phyloP scores from a whole-genome alignment of 257 asterid genomes.

The Scutellaria galericulata region DNA sequence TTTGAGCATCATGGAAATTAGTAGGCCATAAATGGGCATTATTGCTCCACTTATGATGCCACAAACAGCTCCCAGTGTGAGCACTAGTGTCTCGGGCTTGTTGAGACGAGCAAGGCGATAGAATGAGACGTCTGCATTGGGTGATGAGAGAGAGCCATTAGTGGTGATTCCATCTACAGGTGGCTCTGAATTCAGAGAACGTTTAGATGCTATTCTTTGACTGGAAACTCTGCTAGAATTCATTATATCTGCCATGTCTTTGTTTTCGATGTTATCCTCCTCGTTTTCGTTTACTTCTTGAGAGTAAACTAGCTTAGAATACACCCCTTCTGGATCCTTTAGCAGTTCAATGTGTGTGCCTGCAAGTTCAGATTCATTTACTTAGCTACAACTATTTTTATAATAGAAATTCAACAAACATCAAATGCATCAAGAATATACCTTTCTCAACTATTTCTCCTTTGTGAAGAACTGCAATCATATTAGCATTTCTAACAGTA shows the following conservation, averaged over 20 bases:
- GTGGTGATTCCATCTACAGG: slow-evolving; percentile 47
- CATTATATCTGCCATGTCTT: slow-evolving; percentile 34
- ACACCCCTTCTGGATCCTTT: slow-evolving; percentile 48
- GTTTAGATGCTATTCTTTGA: slow-evolving; percentile 47
- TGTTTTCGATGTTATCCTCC: slow-evolving; percentile 33
- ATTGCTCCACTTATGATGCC: slow-evolving; percentile 43
- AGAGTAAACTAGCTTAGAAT: slow-evolving; percentile 47
- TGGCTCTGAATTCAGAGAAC: slow-evolving; percentile 58
- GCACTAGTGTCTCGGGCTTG: slow-evolving; percentile 53
- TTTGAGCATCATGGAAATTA: slow-evolving; percentile 39
- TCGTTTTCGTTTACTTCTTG: slow-evolving; percentile 40
- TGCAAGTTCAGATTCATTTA: slow-evolving; percentile 22
- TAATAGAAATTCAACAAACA: not conserved
- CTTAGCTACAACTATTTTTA: too few relatives aligned
- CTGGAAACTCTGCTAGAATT: slow-evolving; percentile 45
- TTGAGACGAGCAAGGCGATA: slow-evolving; percentile 52
- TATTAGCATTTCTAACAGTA: slow-evolving; percentile 53
- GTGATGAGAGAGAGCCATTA: slow-evolving; percentile 32
- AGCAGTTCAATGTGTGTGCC: slow-evolving; percentile 53
- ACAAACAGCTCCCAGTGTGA: slow-evolving; percentile 44
- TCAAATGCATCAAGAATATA: slow-evolving; percentile 20
- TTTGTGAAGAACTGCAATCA: slow-evolving; percentile 52
- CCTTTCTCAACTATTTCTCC: slow-evolving; percentile 58
- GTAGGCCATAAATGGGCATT: slow-evolving; percentile 47
- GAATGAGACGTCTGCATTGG: slow-evolving; percentile 38